phyloP scores from a whole-genome alignment of 2,329 filamentous ascomycete genomes.

The Arthrobotrys entomopaga region DNA sequence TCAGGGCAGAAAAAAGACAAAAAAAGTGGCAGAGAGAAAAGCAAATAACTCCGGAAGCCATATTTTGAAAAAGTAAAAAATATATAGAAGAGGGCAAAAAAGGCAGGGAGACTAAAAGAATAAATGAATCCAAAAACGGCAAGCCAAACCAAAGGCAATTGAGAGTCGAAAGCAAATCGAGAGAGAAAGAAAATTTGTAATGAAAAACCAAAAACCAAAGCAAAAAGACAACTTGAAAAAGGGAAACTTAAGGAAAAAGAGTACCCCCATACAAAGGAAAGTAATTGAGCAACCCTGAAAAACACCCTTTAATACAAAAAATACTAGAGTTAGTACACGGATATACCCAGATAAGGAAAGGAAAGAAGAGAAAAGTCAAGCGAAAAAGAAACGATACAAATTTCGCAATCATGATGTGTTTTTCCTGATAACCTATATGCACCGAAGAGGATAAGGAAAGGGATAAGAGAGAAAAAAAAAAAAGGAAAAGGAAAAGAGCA shows the following conservation, averaged over 20 bases:
- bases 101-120: conserved; percentile 32
- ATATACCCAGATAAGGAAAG: conserved; percentile 42
- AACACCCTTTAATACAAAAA: conserved; percentile 51
- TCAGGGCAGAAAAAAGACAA: too few relatives aligned
- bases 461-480: conserved; percentile 19
- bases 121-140: conserved; percentile 27
- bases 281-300: conserved; percentile 34
- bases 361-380: neutral
- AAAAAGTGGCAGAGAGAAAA: conserved; percentile 23
- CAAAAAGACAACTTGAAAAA: conserved; percentile 28
- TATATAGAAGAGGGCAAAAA: conserved; percentile 14
- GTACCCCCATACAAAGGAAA: conserved; percentile 48
- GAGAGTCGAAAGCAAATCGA: neutral
- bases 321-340: conserved; percentile 51
- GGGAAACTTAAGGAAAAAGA: conserved; percentile 13
- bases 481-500: conserved; percentile 24
- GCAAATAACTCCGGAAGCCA: conserved; percentile 50
- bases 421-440: conserved; percentile 56
- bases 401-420: conserved; percentile 56
- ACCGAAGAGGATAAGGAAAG: conserved; percentile 56
- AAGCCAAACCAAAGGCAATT: conserved; percentile 18
- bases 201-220: conserved; percentile 21
- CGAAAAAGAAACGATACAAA: conserved; percentile 26
- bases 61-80: conserved; percentile 32
- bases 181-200: conserved; percentile 36